Percentiles rank a stretch among this genome's conserved stretches.
Evolutionary conservation across 2,329 filamentous ascomycete species (phyloP).

Genomic region (Neurospora crassa): DNA sequence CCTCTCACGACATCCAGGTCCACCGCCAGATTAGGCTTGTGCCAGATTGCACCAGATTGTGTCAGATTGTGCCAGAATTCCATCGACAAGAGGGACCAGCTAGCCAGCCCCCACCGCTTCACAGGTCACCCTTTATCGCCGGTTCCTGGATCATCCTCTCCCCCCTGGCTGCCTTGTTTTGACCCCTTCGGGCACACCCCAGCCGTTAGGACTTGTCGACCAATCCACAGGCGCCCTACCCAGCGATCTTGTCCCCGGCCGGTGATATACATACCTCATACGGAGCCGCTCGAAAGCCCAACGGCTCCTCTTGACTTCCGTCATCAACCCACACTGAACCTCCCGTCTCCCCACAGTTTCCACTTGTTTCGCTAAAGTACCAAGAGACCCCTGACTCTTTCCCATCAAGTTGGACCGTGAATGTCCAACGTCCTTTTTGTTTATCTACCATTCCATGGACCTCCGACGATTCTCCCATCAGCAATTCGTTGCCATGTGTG

Average conservation of each 20-base stretch:
- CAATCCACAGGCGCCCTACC: constrained; percentile 12
- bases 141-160: constrained; percentile 8
- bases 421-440: background rate
- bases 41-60: background rate
- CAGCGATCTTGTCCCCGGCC: background rate
- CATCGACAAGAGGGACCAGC: constrained; percentile 9
- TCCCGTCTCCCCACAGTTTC: background rate
- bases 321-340: background rate
- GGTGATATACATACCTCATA: background rate
- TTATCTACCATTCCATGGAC: constrained; percentile 15
- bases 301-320: background rate
- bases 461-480: constrained; percentile 6
- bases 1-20: constrained; percentile 18
- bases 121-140: constrained; percentile 14
- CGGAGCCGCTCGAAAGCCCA: background rate
- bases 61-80: constrained; percentile 14
- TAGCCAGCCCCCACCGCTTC: background rate
- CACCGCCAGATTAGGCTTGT: constrained; percentile 14
- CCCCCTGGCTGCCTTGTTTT: constrained; percentile 12
- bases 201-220: constrained; percentile 13
- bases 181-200: constrained; percentile 7
- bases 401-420: background rate
- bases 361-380: background rate
- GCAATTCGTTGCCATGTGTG: constrained; percentile 16
- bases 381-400: background rate